Conservation (phyloP, 2,329 filamentous ascomycete genomes). For the Podosphaera aphanis region DNA sequence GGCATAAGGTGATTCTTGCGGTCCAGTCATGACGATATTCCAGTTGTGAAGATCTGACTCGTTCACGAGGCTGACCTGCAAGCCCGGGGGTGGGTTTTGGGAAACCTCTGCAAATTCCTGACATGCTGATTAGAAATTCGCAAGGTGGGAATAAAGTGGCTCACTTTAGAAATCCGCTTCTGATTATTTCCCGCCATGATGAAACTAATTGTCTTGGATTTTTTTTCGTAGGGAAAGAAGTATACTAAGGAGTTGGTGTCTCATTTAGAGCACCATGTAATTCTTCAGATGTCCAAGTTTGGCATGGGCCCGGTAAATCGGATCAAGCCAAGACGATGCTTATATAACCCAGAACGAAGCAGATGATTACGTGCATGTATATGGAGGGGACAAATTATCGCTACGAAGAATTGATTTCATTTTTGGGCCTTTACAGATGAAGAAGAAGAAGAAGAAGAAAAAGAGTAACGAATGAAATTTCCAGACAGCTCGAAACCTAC, state of each 20-base stretch:
- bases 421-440: no score
- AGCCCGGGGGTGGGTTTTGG: conserved; percentile 29
- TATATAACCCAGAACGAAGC: background rate
- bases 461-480: no score
- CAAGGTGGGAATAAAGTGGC: background rate
- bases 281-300: background rate
- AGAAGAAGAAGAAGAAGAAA: no score
- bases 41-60: conserved; percentile 44
- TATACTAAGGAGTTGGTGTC: background rate
- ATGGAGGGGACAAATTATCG: no score
- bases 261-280: background rate
- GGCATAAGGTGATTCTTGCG: conserved; percentile 37
- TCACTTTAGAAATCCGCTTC: conserved; percentile 12
- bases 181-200: conserved; percentile 5
- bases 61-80: conserved; percentile 30
- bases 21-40: conserved; percentile 43
- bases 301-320: background rate
- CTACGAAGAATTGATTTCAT: no score
- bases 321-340: background rate
- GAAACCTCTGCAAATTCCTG: conserved; percentile 39
- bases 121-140: background rate
- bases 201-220: background rate
- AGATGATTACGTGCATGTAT: background rate
- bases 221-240: background rate
- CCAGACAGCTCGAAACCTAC: no score